Evolutionary conservation across 306 rosid genomes (phyloP).

Genomic region (Dalbergia cultrata): DNA sequence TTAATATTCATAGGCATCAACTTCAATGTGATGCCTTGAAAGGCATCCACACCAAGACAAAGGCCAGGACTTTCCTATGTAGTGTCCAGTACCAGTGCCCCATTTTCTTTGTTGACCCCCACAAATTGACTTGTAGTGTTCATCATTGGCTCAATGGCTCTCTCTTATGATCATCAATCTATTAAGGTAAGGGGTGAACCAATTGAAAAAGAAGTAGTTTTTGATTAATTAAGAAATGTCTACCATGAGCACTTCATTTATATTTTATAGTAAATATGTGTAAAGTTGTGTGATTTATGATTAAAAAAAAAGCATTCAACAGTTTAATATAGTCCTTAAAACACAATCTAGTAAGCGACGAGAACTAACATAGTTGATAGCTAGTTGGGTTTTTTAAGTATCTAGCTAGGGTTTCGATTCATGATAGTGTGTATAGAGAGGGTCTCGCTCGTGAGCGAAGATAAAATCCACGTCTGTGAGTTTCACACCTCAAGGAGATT

Average conservation of each 20-base stretch:
- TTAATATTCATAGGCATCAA: background rate
- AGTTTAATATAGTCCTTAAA: too few species aligned
- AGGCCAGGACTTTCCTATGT: background rate
- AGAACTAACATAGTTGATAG: too few species aligned
- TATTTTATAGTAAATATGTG: background rate
- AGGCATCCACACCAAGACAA: slow-evolving; percentile 8
- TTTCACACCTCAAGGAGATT: too few species aligned
- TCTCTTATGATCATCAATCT: background rate
- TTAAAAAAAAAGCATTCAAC: too few species aligned
- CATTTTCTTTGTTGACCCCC: slow-evolving; percentile 29
- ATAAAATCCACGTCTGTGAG: too few species aligned
- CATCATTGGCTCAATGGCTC: background rate
- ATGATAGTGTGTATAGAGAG: too few species aligned
- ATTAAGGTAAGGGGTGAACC: background rate
- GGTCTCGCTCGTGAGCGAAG: too few species aligned
- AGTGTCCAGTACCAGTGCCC: background rate
- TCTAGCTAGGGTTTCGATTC: too few species aligned
- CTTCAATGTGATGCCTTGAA: slow-evolving; percentile 27
- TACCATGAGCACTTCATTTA: too few species aligned
- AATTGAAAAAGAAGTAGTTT: background rate
- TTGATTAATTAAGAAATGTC: too few species aligned
- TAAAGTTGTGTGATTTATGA: background rate
- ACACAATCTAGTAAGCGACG: too few species aligned
- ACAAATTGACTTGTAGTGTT: slow-evolving; percentile 21
- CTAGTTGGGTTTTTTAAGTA: too few species aligned